phyloP scores from a whole-genome alignment of 2,329 filamentous ascomycete genomes.

The Zasmidium angulare region DNA sequence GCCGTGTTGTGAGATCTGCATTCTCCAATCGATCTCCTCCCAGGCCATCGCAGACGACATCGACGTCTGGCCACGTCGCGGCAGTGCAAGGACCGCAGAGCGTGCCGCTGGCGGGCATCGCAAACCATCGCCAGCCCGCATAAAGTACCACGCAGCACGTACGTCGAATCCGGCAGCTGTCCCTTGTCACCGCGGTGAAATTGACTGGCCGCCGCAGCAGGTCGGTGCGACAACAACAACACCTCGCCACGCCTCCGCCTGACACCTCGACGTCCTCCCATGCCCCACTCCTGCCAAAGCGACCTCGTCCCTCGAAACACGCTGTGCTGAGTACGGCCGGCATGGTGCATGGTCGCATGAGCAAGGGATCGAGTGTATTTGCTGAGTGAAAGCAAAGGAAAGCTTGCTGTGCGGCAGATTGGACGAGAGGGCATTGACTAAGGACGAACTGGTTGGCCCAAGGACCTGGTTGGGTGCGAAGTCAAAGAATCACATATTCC shows the following conservation, averaged over 20 bases:
- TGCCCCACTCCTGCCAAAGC: background rate
- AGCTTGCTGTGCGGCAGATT: background rate
- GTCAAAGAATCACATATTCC: constrained; percentile 17
- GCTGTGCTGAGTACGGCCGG: constrained; percentile 1
- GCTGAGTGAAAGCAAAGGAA: constrained; percentile 1
- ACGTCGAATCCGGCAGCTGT: background rate
- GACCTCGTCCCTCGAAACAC: constrained; percentile 4
- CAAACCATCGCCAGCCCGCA: background rate
- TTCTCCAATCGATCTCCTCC: background rate
- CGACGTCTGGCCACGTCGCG: background rate
- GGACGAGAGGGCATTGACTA: background rate
- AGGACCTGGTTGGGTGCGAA: constrained; percentile 20
- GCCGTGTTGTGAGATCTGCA: constrained; percentile 1
- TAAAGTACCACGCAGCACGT: background rate
- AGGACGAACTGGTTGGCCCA: constrained; percentile 5
- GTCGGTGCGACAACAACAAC: constrained; percentile 1
- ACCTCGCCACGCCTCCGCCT: constrained; percentile 7
- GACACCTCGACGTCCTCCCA: constrained; percentile 4
- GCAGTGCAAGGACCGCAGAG: background rate
- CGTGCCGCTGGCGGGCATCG: no score
- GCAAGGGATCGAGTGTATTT: constrained; percentile 12
- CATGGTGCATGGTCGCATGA: constrained; percentile 11
- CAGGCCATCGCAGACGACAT: background rate
- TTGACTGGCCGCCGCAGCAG: constrained; percentile 3
- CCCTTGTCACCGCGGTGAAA: constrained; percentile 2